Percentiles rank a stretch among this genome's conserved stretches.
Conservation (phyloP, 2,329 filamentous ascomycete genomes). For the Ophiostoma australiae region DNA sequence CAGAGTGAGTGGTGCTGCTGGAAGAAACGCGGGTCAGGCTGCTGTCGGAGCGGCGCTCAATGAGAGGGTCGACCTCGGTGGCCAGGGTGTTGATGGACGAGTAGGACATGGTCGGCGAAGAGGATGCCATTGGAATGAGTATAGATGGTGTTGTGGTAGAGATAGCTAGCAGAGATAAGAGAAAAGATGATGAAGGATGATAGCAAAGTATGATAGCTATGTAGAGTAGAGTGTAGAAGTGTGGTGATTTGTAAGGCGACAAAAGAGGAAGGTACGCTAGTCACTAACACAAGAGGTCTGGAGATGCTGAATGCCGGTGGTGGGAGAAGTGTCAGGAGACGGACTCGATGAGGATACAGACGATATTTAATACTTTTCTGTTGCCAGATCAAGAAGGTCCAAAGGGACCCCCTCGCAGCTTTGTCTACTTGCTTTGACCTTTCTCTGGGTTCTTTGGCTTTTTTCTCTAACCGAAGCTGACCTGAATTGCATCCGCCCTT, state of each 20-base stretch:
- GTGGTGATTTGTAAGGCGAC: conserved; percentile 14
- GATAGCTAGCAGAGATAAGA: not conserved
- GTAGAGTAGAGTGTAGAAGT: not conserved
- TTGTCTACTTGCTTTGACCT: conserved; percentile 5
- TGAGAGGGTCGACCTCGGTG: conserved; percentile 27
- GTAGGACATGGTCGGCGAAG: conserved; percentile 17
- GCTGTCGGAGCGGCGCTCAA: conserved; percentile 27
- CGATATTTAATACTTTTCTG: conserved; percentile 21
- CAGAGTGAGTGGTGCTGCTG: conserved; percentile 21
- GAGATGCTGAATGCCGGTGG: not conserved
- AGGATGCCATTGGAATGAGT: not conserved
- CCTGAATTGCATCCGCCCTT: not conserved
- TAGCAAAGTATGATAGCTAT: not conserved
- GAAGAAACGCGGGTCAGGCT: conserved; percentile 26
- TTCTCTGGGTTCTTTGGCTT: conserved; percentile 2
- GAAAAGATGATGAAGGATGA: not conserved
- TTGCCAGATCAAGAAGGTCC: not conserved
- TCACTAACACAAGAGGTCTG: conserved; percentile 22
- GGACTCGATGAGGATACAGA: not conserved
- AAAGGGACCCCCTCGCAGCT: not conserved
- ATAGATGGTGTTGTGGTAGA: not conserved
- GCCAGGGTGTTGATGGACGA: conserved; percentile 18
- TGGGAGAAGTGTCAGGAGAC: conserved; percentile 10
- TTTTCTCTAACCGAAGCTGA: not conserved
- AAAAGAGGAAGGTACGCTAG: conserved; percentile 27